Conservation (phyloP, 352 stramenopile genomes). For the Globisporangium sylvaticum region DNA sequence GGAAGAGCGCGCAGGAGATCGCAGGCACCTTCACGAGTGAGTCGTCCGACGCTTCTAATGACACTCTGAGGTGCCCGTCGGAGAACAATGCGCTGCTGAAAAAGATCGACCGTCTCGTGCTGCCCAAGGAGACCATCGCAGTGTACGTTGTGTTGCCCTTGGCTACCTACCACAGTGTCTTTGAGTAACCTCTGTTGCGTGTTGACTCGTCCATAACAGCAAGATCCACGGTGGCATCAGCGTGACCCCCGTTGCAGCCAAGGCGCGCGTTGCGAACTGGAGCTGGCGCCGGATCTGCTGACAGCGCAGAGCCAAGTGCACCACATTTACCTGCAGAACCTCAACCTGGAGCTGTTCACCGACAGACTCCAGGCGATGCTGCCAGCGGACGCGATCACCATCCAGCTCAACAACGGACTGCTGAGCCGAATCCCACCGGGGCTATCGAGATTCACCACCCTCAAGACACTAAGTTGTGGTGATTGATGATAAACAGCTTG, state of each 20-base stretch:
- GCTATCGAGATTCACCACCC: neutral
- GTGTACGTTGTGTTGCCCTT: neutral
- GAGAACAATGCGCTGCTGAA: neutral
- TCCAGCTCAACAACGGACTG: conserved; percentile 2
- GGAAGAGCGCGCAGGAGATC: conserved; percentile 4
- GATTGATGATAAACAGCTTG: neutral
- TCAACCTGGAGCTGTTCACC: neutral
- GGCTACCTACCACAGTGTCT: no score
- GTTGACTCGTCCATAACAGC: neutral
- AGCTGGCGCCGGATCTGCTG: neutral
- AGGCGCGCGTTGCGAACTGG: neutral
- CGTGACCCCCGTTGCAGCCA: neutral
- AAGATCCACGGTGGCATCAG: neutral
- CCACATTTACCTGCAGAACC: neutral
- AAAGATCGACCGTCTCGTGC: neutral
- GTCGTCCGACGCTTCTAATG: neutral
- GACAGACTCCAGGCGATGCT: neutral
- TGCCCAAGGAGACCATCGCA: neutral
- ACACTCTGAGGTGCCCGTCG: neutral
- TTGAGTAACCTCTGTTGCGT: neutral
- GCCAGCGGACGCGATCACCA: neutral
- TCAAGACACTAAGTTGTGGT: neutral
- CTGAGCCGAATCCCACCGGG: neutral
- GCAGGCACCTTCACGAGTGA: neutral
- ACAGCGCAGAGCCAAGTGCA: neutral